Evolutionary conservation across 1,284 basidiomycete species (phyloP), one percentile per base, ranked within the genome.

Genomic region (Cryptococcus sp.): DNA sequence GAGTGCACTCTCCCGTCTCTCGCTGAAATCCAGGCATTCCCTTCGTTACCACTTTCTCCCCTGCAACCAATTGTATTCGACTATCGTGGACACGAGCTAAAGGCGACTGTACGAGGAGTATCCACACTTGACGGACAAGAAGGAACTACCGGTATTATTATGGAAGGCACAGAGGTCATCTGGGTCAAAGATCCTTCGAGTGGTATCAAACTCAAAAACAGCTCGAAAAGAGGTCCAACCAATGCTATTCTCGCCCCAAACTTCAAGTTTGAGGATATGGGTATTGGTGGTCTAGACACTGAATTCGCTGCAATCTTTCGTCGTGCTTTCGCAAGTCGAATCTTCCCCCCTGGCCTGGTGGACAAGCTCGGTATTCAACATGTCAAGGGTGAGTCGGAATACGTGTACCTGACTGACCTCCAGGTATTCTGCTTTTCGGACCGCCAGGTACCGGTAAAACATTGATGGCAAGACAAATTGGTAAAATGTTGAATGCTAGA

Each of bases 251-350:
- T 99, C 7, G 88, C 93, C 1, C 92, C 96, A 3, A 98, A 98
- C 79, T 99, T 99, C 84, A 98, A 96, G 77, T 99, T 99, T 65
- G 90, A 97, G 73, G 96, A 99, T 76, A 98, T 99, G 95, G 96
- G 96, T 32, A 98, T 99, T 68, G 96, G 96, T 72, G 96, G 96
- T 72, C 82, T 99, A 43, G 96, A 99, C 76, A 82, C 84, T 6
- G 96, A 99, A 73, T 99, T 99, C 72, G 86, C 86, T 56, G 87
- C 91, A 55, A 99, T 99, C 73, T 99, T 99, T 81, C 90, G 96
- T 74, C 89, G 96, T 72, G 96, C 96, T 0, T 99, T 99, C 73
- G 95, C 96, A 0, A 93, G 89, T 57, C 91, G 96, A 56, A 94
- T 99, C 46, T 98, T 98, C 78, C 96, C 96, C 31, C 94, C 93